Conservation (phyloP, 108 stramenopile species). For the Cylindrotheca fusiformis region DNA sequence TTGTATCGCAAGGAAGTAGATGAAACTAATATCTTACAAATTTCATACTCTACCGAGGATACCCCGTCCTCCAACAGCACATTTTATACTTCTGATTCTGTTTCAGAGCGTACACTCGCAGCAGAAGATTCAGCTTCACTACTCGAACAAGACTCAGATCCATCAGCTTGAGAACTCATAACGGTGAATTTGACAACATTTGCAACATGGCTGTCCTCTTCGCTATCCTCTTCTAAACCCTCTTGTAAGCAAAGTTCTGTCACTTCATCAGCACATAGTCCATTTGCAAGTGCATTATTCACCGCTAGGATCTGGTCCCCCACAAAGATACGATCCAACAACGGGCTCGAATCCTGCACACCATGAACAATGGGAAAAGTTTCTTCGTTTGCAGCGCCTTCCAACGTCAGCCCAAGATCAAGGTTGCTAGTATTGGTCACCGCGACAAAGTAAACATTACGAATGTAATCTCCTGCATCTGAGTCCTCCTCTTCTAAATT, state of each 20-base stretch:
- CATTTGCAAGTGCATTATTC: conserved; percentile 4
- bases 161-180: conserved; percentile 8
- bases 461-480: not conserved
- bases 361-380: conserved; percentile 5
- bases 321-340: conserved; percentile 8
- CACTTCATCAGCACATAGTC: not conserved
- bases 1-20: too few species aligned
- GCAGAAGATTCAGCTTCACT: not conserved
- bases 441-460: conserved; percentile 10
- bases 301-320: conserved; percentile 19
- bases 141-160: conserved; percentile 1
- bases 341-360: conserved; percentile 10
- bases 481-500: not conserved
- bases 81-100: not conserved
- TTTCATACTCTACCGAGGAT: too few species aligned
- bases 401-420: conserved; percentile 2
- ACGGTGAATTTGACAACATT: conserved; percentile 10
- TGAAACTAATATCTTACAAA: too few species aligned
- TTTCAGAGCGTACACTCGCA: not conserved
- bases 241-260: not conserved
- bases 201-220: not conserved
- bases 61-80: not conserved
- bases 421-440: not conserved
- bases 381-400: not conserved
- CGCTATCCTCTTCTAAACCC: not conserved